Base-by-base conservation (phyloP, 2,329 filamentous ascomycete species). In the Myriosclerotinia scirpicola region DNA sequence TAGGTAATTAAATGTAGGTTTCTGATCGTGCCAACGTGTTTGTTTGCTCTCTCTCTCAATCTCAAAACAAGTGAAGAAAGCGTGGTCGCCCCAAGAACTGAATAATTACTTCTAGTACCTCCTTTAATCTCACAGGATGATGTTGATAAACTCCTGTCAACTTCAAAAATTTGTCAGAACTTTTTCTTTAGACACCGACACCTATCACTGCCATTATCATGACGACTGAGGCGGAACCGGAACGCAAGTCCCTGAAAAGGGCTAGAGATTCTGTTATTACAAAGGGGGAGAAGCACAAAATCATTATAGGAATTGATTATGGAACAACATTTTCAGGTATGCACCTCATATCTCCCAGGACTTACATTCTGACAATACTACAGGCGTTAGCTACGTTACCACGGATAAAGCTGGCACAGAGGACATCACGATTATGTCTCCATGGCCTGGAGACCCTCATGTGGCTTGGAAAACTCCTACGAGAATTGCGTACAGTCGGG, bases 251-350 rank as follows among this genome's bases (percentile, higher is more conserved):
- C 42, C 9, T 22, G 7, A n/a, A n/a, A 22, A 14, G 20, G 8
- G 15, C 38, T 46, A 12, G 2, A 9, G 20, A 17, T n/a, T 38
- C 42, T 36, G 26, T 50, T 15, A 7, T 20, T 42, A 11, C 34
- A 12, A 53, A 50, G 5, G 36, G 9, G 14, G 20, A 15, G 50
- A 26, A 36, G 12, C 71, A 73, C 34, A 73, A 72, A 40, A 67
- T 74, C 22, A 71, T 74, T 12, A 53, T 74, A 15, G 72, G 71
- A 60, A 71, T 73, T 66, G 72, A 74, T 63, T 73, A 72, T 44
- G 72, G 72, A 1, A 74, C 72, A 26, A 74, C 72, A 1, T 73
- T 69, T 11, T 71, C 71, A 46, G 72, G 72, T 70, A 69, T 20
- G 30, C 8, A 26, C 52, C 0, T 62, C 8, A 12, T 12, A 30